Percentiles rank a stretch among this genome's conserved stretches.
Conservation (phyloP, 768 basidiomycete species). For the Chiua virens region DNA sequence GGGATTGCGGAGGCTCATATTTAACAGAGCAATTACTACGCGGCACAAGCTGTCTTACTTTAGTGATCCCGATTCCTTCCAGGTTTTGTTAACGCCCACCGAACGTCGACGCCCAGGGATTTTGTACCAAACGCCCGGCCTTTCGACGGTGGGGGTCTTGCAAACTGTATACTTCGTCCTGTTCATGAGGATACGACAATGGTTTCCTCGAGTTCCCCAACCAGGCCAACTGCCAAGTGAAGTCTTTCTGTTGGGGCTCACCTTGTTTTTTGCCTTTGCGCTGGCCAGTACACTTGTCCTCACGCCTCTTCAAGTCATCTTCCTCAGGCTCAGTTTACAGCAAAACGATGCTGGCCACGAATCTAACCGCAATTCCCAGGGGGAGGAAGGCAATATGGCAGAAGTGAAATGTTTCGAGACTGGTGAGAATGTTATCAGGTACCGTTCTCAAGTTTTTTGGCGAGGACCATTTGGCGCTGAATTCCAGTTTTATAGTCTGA, state of each 20-base stretch:
- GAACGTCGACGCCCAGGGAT: conserved; percentile 74
- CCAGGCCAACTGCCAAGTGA: conserved; percentile 28
- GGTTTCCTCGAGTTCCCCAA: conserved; percentile 52
- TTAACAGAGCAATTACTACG: conserved; percentile 68
- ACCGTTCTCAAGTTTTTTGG: conserved; percentile 16
- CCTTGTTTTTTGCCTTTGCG: conserved; percentile 38
- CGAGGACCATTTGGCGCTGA: not conserved
- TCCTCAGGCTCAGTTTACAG: conserved; percentile 75
- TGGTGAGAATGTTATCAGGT: conserved; percentile 82
- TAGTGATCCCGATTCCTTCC: conserved; percentile 47
- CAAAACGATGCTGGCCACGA: conserved; percentile 53
- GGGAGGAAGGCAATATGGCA: conserved; percentile 43
- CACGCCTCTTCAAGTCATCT: conserved; percentile 72
- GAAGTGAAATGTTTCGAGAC: conserved; percentile 60
- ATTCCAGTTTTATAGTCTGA: conserved; percentile 37
- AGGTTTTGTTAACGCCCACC: conserved; percentile 70
- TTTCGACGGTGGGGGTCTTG: conserved; percentile 40
- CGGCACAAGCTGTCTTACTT: conserved; percentile 68
- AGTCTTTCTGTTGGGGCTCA: conserved; percentile 32
- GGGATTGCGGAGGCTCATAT: not conserved
- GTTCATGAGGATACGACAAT: conserved; percentile 37
- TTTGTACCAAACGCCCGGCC: conserved; percentile 70
- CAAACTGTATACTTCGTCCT: conserved; percentile 39
- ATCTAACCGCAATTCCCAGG: no score
- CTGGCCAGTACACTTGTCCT: conserved; percentile 54